Evolutionary conservation across 2,329 filamentous ascomycete species (phyloP), one percentile per base, ranked within the genome.

Genomic region (Aspergillus tubingensis): DNA sequence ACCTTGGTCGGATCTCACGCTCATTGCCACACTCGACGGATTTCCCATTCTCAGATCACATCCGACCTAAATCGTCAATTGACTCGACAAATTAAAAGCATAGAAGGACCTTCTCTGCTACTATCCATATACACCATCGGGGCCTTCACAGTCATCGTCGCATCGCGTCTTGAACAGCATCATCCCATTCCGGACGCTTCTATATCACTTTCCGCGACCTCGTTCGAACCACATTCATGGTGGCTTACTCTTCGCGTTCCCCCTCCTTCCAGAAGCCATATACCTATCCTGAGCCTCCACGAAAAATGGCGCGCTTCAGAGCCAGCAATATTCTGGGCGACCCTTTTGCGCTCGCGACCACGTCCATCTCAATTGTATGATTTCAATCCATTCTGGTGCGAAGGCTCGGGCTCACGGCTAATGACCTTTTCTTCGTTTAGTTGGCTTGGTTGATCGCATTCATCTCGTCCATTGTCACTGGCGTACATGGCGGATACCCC

Each of bases 371-470:
- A 65, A 83, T 91, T 74, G 94, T 97, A 86, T 77, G 92, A 85
- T 32, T 44, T 44, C 41, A 36, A 15, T 10, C 13, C 32, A n/a
- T 25, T 54, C 8, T 36, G 4, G n/a, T 30, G 3, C 25, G 21
- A 32, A 11, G 32, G 11, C 10, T n/a, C 4, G 57, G n/a, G 10
- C 5, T 21, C 17, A 7, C 10, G 11, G 25, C 60, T 63, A 59
- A 62, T 43, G 11, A 19, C 15, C 54, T 54, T 67, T 57, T 66
- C 43, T 57, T 64, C 5, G 48, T 65, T 68, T 75, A 98, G 94
- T 88, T 96, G 65, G 94, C 93, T 61, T 99, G 95, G 95, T 78
- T 96, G 67, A 96, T 99, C 72, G 87, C 92, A 49, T 96, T 98
- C 76, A 85, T 98, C 71, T 85, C 88, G 65, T 94, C 91, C 62